Evolutionary conservation across 345 rosid species (phyloP), one percentile per base, ranked within the genome.

Genomic region (Diplotaxis tenuifolia): DNA sequence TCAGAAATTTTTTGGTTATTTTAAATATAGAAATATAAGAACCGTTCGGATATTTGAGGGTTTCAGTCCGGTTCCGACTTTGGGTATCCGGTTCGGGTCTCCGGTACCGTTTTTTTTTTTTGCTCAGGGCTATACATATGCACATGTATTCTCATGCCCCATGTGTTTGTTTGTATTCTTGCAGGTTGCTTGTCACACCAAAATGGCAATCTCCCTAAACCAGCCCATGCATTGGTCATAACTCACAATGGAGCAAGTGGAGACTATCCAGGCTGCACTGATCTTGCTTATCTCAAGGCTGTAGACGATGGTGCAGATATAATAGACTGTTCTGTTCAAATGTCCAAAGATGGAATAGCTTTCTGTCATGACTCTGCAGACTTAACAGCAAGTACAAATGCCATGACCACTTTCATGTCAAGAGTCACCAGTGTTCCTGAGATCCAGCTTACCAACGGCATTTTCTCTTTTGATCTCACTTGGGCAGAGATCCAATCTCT

Each of bases 241-340:
- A 62, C 87, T 64, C 91, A 88, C 72, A 88, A 89, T 40, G 98
- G 98, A 56, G 97, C 98, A 22, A 91, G 97, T 63, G 98, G 97
- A 2, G 72, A 74, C 25, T 86, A 88, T 75, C 86, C 98, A 9
- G 96, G 95, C 29, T 73, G 93, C 87, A 86, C 92, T 21, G 97
- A 94, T 78, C 76, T 86, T 27, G 93, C 97, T 40, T 94, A 94
- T 70, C 79, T 91, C 76, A 84, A 84, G 78, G 98, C 97, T 5
- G 59, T 94, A 0, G 76, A 72, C 1, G 96, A 89, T 72, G 98
- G 96, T 18, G 89, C 96, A 7, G 89, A 86, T 72, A 67, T 90
- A 20, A 92, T 92, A 2, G 96, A 92, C 61, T 90, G 96, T 79
- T 70, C 88, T 0, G 93, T 94, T 27, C 98, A 89, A 70, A 86